phyloP scores from a whole-genome alignment of 257 asterid species.

The Leonotis leonurus region DNA sequence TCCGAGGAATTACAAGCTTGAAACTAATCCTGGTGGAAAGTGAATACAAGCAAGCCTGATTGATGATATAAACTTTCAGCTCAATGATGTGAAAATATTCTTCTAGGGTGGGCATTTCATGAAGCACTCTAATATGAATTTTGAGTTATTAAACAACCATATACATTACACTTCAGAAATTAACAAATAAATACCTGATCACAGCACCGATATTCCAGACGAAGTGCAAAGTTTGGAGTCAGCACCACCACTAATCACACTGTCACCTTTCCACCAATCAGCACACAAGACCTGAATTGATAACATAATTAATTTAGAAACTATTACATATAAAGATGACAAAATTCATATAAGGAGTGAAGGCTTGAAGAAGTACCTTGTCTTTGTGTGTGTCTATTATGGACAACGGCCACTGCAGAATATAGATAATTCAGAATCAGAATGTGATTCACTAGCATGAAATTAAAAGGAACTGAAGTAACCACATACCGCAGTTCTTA shows the following conservation, averaged over 20 bases:
- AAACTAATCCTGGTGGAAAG: neutral
- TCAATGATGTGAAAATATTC: neutral
- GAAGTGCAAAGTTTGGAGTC: slow-evolving; percentile 83
- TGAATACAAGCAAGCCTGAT: slow-evolving; percentile 13
- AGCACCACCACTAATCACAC: slow-evolving; percentile 80
- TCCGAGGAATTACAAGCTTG: neutral
- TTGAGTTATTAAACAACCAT: neutral
- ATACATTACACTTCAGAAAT: neutral
- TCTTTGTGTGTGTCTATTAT: slow-evolving; percentile 71
- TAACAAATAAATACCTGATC: slow-evolving; percentile 28
- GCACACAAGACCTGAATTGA: slow-evolving; percentile 70
- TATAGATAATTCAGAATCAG: slow-evolving; percentile 14
- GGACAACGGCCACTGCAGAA: slow-evolving; percentile 84
- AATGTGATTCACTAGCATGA: neutral
- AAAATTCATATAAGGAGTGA: neutral
- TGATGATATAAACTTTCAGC: neutral
- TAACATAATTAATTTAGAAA: neutral
- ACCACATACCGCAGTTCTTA: slow-evolving; percentile 77
- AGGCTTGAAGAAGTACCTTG: slow-evolving; percentile 51
- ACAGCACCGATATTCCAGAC: slow-evolving; percentile 56
- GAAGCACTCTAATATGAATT: neutral
- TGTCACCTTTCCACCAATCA: slow-evolving; percentile 86
- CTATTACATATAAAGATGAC: neutral
- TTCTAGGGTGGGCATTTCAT: neutral
- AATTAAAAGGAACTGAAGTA: slow-evolving; percentile 1